These are phyloP conservation scores for Cenchrus americanus DNA, from an alignment of 176 grass and related monocot genomes.

Conservation along the genomic window DNA sequence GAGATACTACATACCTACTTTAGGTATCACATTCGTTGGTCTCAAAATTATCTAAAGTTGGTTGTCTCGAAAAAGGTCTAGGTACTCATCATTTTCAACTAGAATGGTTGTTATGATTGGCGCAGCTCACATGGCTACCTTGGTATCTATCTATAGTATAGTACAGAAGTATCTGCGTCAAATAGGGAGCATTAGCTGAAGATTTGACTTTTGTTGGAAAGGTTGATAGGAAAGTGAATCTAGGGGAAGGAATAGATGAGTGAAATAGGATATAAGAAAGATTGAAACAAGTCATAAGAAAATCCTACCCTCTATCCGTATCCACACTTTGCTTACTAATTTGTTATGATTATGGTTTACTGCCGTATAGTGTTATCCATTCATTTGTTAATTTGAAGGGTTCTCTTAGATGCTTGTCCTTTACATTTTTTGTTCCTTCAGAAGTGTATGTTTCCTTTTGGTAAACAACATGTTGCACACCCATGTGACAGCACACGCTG, in stretches of 20 bases:
- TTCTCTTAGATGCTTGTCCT: background rate
- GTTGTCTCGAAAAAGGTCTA: background rate
- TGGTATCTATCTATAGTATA: background rate
- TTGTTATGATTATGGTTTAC: background rate
- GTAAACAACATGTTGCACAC: background rate
- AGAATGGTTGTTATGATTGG: background rate
- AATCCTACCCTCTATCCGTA: background rate
- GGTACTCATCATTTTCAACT: background rate
- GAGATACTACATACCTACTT: background rate
- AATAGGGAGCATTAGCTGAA: constrained; percentile 7
- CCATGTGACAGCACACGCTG: background rate
- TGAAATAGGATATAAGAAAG: background rate
- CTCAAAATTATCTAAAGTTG: background rate
- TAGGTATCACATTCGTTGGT: background rate
- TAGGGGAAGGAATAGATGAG: background rate
- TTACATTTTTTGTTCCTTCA: background rate
- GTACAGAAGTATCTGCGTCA: background rate
- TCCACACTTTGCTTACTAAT: background rate
- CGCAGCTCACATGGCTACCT: background rate
- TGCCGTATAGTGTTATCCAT: background rate
- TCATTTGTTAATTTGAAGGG: background rate
- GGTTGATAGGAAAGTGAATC: background rate
- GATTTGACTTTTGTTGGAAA: constrained; percentile 1
- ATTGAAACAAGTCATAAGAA: background rate
- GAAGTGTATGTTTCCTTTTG: background rate